A percentile compares a stretch with the other conserved stretches of the same genome.
These are phyloP conservation scores for Geotrichum ghanense DNA, from an alignment of 805 yeast genomes.

Conservation along the genomic window DNA sequence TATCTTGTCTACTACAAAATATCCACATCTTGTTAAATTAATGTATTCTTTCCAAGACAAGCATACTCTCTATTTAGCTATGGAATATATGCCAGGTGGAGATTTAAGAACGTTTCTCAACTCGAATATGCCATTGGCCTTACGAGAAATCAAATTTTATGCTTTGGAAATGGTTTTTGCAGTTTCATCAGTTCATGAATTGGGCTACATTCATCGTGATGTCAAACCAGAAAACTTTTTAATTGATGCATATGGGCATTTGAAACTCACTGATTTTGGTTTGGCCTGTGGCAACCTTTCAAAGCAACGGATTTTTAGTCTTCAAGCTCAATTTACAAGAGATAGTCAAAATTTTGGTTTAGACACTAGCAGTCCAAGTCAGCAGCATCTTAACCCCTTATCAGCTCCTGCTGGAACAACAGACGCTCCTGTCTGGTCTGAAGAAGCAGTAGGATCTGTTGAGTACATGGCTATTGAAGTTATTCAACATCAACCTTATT, in stretches of 20 bases:
- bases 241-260: constrained; percentile 83
- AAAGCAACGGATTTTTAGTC: constrained; percentile 82
- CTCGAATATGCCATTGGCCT: constrained; percentile 83
- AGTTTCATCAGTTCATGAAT: constrained; percentile 82
- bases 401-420: constrained; percentile 61
- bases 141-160: constrained; percentile 92
- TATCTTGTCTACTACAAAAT: constrained; percentile 87
- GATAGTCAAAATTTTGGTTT: constrained; percentile 69
- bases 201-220: constrained; percentile 95
- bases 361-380: constrained; percentile 61
- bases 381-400: constrained; percentile 79
- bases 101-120: constrained; percentile 90
- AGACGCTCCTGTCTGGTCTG: constrained; percentile 80
- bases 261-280: constrained; percentile 92
- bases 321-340: constrained; percentile 52
- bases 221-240: constrained; percentile 90
- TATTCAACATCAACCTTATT: constrained; percentile 83
- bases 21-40: constrained; percentile 91
- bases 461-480: constrained; percentile 99
- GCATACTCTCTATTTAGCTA: constrained; percentile 82
- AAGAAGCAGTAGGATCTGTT: constrained; percentile 94
- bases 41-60: constrained; percentile 91
- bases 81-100: constrained; percentile 99
- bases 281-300: constrained; percentile 94
- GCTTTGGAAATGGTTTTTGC: constrained; percentile 94